Evolutionary conservation across 768 basidiomycete species (phyloP).

Genomic region (Lactifluus hygrophoroides): DNA sequence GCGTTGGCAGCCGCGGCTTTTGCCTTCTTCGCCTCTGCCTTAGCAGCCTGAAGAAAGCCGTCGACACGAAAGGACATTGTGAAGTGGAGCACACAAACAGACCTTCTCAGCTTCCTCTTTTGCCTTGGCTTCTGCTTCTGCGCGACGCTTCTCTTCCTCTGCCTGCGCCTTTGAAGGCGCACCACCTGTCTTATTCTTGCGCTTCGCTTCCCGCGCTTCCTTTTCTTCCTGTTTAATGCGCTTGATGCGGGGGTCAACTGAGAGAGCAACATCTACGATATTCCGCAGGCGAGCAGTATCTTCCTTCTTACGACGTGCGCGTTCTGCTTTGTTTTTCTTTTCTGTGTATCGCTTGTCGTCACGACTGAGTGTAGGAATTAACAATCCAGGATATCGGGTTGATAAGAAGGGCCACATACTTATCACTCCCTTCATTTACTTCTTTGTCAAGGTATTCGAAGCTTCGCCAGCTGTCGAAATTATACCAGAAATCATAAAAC

Average conservation of each 20-base stretch:
- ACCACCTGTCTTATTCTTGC: constrained; percentile 45
- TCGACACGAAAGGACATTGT: not conserved
- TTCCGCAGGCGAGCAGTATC: constrained; percentile 84
- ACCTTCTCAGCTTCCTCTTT: constrained; percentile 86
- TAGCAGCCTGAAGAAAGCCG: constrained; percentile 35
- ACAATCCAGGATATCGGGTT: not conserved
- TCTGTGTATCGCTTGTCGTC: constrained; percentile 99
- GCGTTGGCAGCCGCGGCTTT: constrained; percentile 83
- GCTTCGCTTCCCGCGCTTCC: constrained; percentile 87
- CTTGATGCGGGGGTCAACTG: constrained; percentile 90
- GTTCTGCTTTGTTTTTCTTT: constrained; percentile 99
- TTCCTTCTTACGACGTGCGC: constrained; percentile 93
- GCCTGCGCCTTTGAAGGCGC: constrained; percentile 43
- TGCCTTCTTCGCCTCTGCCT: constrained; percentile 74
- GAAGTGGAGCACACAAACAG: constrained; percentile 10
- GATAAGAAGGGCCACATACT: constrained; percentile 38
- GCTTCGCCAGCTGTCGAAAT: constrained; percentile 96
- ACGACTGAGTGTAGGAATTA: constrained; percentile 43
- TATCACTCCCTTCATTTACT: constrained; percentile 94
- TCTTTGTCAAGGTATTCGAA: constrained; percentile 99
- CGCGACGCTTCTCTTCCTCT: constrained; percentile 52
- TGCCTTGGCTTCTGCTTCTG: constrained; percentile 61
- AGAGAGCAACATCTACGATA: constrained; percentile 79
- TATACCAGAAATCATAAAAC: constrained; percentile 99
- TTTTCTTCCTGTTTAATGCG: constrained; percentile 96